Evolutionary conservation across 2,329 filamentous ascomycete genomes (phyloP), one percentile per base, ranked within the genome.

Genomic region (Phaeosphaeriaceae sp.): DNA sequence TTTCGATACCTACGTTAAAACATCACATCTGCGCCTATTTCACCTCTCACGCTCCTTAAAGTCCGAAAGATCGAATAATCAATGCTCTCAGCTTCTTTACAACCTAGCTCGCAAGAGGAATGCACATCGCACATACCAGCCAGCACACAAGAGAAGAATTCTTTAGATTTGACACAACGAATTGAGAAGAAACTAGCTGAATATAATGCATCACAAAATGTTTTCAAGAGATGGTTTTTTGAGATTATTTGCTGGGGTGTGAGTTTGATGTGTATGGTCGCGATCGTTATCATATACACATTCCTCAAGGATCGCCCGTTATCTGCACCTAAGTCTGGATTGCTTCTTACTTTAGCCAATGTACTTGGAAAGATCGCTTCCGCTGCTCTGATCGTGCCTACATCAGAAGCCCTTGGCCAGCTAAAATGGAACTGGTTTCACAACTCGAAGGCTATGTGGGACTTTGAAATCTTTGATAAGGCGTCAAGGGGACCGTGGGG

Each of bases 391-490:
- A 56, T 66, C 3, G 26, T 67, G 0, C 66, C 63, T 2, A 58
- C 60, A 0, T 46, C 63, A 1, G 64, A 69, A 48, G 63, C 59
- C 1, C 47, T 69, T 0, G 64, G 66, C 0, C 64, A 69, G 17
- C 37, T 67, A 3, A 69, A 68, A 37, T 70, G 67, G 59, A 50
- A 49, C 8, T 68, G 66, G 63, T 60, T 61, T 6, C 18, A 54
- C 2, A 37, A 46, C 0, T 53, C 61, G 1, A 55, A 42, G 4
- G 54, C 52, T 2, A 61, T 70, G 38, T 63, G 60, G 56, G 68
- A 71, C 34, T 68, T 70, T 8, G 65, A 71, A n/a, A 59, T 63
- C 3, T 70, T 69, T 9, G 66, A 68, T n/a, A 63, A 63, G 6
- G 55, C 60, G 3, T 55, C 60, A 0, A 28, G 59, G 13, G 55